These are phyloP conservation scores for Aulographum hederae DNA, from an alignment of 2,329 filamentous ascomycete species.

Conservation along the genomic window DNA sequence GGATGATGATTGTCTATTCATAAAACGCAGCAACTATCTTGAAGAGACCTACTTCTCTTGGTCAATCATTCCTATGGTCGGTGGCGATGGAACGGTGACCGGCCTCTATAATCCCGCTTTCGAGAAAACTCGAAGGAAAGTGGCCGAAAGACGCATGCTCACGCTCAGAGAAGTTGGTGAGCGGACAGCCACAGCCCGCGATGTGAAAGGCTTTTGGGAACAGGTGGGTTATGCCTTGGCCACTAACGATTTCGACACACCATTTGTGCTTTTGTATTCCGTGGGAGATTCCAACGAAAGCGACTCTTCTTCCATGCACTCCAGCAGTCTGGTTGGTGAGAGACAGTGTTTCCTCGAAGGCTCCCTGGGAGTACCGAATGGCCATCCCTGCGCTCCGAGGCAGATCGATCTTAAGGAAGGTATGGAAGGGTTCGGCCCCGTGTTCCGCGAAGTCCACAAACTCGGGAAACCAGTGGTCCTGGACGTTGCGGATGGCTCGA, in stretches of 20 bases:
- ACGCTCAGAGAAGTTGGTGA: conserved; percentile 64
- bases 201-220: conserved; percentile 56
- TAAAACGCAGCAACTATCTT: conserved; percentile 48
- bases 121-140: conserved; percentile 61
- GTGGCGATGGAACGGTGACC: conserved; percentile 53
- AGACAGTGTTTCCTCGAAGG: conserved; percentile 55
- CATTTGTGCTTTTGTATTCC: conserved; percentile 62
- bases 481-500: conserved; percentile 23
- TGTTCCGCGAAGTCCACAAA: conserved; percentile 59
- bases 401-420: conserved; percentile 52
- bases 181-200: conserved; percentile 51
- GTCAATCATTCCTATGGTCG: conserved; percentile 63
- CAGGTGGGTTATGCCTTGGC: conserved; percentile 51
- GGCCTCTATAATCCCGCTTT: conserved; percentile 67
- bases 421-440: conserved; percentile 55
- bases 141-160: conserved; percentile 64
- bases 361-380: conserved; percentile 46
- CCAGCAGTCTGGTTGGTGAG: conserved; percentile 41
- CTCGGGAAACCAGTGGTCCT: conserved; percentile 48
- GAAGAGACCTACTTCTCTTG: conserved; percentile 74
- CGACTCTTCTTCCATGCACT: conserved; percentile 54
- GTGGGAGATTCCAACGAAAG: conserved; percentile 55
- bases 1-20: conserved; percentile 60
- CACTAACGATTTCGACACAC: conserved; percentile 57
- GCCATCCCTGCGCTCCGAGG: conserved; percentile 41